phyloP scores from a whole-genome alignment of 768 basidiomycete genomes.

The Calocybe cyanea region DNA sequence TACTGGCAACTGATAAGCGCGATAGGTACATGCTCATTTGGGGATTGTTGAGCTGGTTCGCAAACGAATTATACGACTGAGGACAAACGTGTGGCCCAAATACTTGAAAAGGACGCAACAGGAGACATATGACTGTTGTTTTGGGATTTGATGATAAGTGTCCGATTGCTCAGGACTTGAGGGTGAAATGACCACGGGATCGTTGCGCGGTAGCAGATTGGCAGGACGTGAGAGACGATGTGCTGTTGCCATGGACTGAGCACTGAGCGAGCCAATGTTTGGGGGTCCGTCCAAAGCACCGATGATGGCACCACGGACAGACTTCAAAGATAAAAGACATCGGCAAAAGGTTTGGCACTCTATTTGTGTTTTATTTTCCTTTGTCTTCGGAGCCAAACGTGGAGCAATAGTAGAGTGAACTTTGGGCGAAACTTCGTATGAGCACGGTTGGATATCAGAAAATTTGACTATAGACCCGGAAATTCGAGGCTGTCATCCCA shows the following conservation, averaged over 20 bases:
- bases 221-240: constrained; percentile 5
- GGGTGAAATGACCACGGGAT: not conserved
- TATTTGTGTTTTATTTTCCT: not conserved
- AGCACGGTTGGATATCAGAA: not conserved
- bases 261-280: not conserved
- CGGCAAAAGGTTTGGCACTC: not conserved
- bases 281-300: not conserved
- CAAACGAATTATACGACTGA: not conserved
- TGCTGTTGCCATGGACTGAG: not conserved
- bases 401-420: not conserved
- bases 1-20: not conserved
- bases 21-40: not conserved
- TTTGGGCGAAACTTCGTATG: not conserved
- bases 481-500: no score
- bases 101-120: not conserved
- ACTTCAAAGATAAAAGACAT: constrained; percentile 5
- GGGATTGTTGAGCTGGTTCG: not conserved
- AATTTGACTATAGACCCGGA: not conserved
- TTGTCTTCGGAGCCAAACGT: not conserved
- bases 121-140: constrained; percentile 4
- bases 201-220: not conserved
- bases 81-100: not conserved
- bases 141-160: constrained; percentile 1
- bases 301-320: constrained; percentile 1
- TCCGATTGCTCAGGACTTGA: not conserved